Evolutionary conservation across 495 filamentous ascomycete species (phyloP), one percentile per base, ranked within the genome.

Genomic region (Geopyxis carbonaria): DNA sequence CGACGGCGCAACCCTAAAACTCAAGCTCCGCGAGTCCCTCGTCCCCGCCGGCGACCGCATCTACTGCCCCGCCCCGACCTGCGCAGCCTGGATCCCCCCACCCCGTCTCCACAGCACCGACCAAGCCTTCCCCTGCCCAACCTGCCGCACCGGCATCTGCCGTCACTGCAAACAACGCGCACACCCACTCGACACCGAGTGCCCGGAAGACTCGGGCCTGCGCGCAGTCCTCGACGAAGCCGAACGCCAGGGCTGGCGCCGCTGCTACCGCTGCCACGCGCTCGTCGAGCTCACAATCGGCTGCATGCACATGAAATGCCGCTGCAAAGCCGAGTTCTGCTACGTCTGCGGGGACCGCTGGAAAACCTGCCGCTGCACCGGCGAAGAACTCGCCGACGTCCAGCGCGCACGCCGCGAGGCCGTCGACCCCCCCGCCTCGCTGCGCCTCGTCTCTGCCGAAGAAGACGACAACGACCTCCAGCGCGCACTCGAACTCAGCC

Each of bases 301-400:
- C 34, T 81, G 76, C 51, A 81, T 80, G 59, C 79, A 83, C 50
- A 83, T 85, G 72, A 38, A 33, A 23, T 45, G 77, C 57, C 76
- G 72, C 42, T 86, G 81, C 51, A 71, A 65, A 33, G 79, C 78
- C 22, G 70, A 83, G 45, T 85, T 84, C 54, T 89, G 81, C 61
- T 79, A 81, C 68, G 64, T 75, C 24, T 89, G 81, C 47, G 81
- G 76, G 5, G 45, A 51, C 13, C 70, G 71, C 43, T 85, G 80
- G 80, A 84, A 80, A 57, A 73, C 68, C 0, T 89, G 81, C 52
- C 20, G 34, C 16, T 49, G 46, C 19, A 36, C 9, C 19, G 33
- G 33, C 15, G 16, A 6, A 9, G 33, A 22, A 36, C 6, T 16
- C n/a, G n/a, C n/a, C n/a, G n/a, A n/a, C n/a, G n/a, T n/a, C n/a